Evolutionary conservation across 225 moss, liverwort and hornwort genomes (phyloP).

Genomic region (Antitrichia curtipendula): DNA sequence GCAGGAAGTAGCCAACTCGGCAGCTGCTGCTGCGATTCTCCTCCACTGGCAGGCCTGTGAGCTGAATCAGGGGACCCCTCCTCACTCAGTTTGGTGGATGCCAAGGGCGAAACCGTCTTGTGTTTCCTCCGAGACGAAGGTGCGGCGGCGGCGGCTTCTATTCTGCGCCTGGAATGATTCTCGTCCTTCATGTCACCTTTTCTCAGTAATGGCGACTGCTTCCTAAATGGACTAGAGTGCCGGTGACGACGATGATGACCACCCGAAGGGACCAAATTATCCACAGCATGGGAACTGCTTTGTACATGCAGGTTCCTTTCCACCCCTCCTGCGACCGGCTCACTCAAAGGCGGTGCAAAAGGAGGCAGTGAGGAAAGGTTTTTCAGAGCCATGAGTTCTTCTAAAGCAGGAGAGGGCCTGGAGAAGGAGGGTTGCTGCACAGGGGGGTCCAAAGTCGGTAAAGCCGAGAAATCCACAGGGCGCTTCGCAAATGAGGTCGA

Average conservation of each 20-base stretch:
- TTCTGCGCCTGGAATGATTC: not conserved
- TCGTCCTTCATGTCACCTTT: not conserved
- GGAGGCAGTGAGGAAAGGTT: slow-evolving; percentile 30
- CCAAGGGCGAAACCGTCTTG: not conserved
- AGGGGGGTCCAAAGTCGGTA: slow-evolving; percentile 50
- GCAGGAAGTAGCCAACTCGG: slow-evolving; percentile 29
- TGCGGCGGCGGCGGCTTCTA: not conserved
- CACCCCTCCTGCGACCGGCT: not conserved
- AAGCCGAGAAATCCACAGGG: slow-evolving; percentile 45
- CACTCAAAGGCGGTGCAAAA: slow-evolving; percentile 20
- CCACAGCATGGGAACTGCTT: not conserved
- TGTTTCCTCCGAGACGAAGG: not conserved
- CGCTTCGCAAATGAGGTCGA: slow-evolving; percentile 26
- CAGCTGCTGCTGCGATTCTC: not conserved
- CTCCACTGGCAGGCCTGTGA: not conserved
- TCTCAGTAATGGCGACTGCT: not conserved
- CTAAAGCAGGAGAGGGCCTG: slow-evolving; percentile 50
- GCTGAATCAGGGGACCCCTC: slow-evolving; percentile 18
- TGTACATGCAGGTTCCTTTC: slow-evolving; percentile 12
- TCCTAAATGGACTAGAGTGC: not conserved
- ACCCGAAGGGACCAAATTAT: not conserved
- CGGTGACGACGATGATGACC: not conserved
- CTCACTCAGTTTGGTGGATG: not conserved
- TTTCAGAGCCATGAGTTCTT: slow-evolving; percentile 57
- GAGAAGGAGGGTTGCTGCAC: slow-evolving; percentile 19